These are phyloP conservation scores for Phytopythium montanum DNA, from an alignment of 352 stramenopile species.

Conservation along the genomic window DNA sequence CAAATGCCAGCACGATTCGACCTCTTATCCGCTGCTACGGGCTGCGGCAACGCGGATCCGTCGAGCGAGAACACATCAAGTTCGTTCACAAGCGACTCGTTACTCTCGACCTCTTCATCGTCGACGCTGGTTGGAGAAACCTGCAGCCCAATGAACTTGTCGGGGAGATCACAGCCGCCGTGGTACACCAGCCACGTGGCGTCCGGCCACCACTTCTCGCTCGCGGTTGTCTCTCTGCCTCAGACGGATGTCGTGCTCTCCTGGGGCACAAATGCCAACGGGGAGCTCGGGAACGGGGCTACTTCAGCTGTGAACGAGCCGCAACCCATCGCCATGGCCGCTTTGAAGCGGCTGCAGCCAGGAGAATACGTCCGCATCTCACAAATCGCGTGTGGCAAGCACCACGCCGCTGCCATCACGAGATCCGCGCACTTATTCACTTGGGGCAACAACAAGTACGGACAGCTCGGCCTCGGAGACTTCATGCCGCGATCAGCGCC, in stretches of 20 bases:
- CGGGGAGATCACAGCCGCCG: slow-evolving; percentile 3
- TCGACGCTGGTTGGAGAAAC: neutral
- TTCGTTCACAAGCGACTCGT: neutral
- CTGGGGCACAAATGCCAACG: slow-evolving; percentile 53
- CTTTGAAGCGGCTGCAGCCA: slow-evolving; percentile 23
- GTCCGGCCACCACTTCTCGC: slow-evolving; percentile 57
- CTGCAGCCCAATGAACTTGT: slow-evolving; percentile 1
- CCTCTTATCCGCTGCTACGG: slow-evolving; percentile 13
- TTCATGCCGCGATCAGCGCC: slow-evolving; percentile 40
- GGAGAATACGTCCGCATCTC: slow-evolving; percentile 38
- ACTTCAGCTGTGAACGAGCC: slow-evolving; percentile 32
- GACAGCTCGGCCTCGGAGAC: slow-evolving; percentile 59
- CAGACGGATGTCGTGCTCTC: slow-evolving; percentile 40
- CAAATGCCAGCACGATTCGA: slow-evolving; percentile 26
- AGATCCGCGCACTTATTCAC: slow-evolving; percentile 59
- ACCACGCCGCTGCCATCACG: slow-evolving; percentile 64
- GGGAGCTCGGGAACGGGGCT: slow-evolving; percentile 55
- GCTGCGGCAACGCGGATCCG: neutral
- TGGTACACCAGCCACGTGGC: slow-evolving; percentile 57
- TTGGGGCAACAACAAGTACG: slow-evolving; percentile 75
- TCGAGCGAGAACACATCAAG: neutral
- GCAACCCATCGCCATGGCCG: slow-evolving; percentile 24
- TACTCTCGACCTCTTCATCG: slow-evolving; percentile 7
- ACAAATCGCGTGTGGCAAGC: slow-evolving; percentile 64
- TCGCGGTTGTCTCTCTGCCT: slow-evolving; percentile 34